phyloP scores from a whole-genome alignment of 2,329 filamentous ascomycete genomes.

The Verticillium klebahnii region DNA sequence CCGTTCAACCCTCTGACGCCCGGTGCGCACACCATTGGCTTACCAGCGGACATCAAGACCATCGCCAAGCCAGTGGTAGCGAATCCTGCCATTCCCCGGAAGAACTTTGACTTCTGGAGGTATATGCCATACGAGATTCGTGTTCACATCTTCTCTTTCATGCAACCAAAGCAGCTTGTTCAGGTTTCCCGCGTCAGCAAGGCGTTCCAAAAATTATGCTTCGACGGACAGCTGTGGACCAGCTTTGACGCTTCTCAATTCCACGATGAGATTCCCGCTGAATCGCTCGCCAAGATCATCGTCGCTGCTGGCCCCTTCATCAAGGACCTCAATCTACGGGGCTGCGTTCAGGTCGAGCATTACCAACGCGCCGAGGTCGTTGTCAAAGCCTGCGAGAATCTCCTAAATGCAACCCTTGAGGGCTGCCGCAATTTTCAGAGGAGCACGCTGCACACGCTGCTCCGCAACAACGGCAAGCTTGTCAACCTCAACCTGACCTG shows the following conservation, averaged over 20 bases:
- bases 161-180: slow-evolving; percentile 77
- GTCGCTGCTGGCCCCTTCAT: slow-evolving; percentile 83
- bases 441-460: slow-evolving; percentile 71
- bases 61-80: slow-evolving; percentile 6
- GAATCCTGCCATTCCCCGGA: slow-evolving; percentile 11
- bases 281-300: slow-evolving; percentile 81
- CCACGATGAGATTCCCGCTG: slow-evolving; percentile 80
- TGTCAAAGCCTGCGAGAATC: slow-evolving; percentile 78
- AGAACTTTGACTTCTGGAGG: slow-evolving; percentile 65
- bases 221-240: slow-evolving; percentile 92
- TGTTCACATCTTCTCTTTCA: slow-evolving; percentile 69
- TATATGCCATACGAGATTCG: slow-evolving; percentile 79
- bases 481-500: slow-evolving; percentile 85
- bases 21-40: slow-evolving; percentile 40
- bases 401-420: slow-evolving; percentile 83
- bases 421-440: slow-evolving; percentile 82
- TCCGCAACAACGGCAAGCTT: slow-evolving; percentile 69
- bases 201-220: slow-evolving; percentile 76
- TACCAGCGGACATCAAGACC: slow-evolving; percentile 55
- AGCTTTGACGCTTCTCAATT: slow-evolving; percentile 80
- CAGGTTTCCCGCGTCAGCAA: slow-evolving; percentile 73
- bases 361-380: slow-evolving; percentile 73
- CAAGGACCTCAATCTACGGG: slow-evolving; percentile 82
- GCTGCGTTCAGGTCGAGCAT: slow-evolving; percentile 84
- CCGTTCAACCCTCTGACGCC: slow-evolving; percentile 26